phyloP scores from a whole-genome alignment of 441 rosid species.

The Dalechampia spathulata region DNA sequence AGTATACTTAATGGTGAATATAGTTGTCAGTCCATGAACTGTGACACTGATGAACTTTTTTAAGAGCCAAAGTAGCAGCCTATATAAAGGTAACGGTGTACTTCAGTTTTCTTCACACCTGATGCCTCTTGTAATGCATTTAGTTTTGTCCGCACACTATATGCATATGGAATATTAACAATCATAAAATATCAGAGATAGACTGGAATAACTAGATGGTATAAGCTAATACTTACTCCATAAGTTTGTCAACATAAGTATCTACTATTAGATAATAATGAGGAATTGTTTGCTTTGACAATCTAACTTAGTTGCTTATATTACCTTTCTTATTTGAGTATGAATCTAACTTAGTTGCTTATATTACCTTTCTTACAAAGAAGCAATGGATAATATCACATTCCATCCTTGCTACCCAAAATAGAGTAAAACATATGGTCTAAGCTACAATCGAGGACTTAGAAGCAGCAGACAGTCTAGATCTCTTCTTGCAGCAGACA shows the following conservation, averaged over 20 bases:
- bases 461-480: no score
- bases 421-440: no score
- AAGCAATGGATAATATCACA: no score
- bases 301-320: conserved; percentile 18
- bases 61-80: conserved; percentile 97
- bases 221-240: conserved; percentile 46
- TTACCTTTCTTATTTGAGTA: conserved; percentile 87
- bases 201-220: no score
- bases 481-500: no score
- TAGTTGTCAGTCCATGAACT: conserved; percentile 94
- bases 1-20: conserved; percentile 74
- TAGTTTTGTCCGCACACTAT: conserved; percentile 70
- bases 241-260: conserved; percentile 84
- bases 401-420: no score
- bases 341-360: conserved; percentile 30
- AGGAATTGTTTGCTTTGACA: conserved; percentile 96
- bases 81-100: conserved; percentile 20
- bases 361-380: conserved; percentile 74
- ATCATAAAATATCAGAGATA: no score
- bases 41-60: conserved; percentile 90
- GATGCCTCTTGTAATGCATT: conserved; percentile 80
- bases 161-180: no score
- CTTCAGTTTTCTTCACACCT: conserved; percentile 58
- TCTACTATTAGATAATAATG: conserved; percentile 92
- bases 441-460: no score